Evolutionary conservation across 371 early-diverging fungal genomes (phyloP), one percentile per base, ranked within the genome.

Genomic region (Mortierella sp.): DNA sequence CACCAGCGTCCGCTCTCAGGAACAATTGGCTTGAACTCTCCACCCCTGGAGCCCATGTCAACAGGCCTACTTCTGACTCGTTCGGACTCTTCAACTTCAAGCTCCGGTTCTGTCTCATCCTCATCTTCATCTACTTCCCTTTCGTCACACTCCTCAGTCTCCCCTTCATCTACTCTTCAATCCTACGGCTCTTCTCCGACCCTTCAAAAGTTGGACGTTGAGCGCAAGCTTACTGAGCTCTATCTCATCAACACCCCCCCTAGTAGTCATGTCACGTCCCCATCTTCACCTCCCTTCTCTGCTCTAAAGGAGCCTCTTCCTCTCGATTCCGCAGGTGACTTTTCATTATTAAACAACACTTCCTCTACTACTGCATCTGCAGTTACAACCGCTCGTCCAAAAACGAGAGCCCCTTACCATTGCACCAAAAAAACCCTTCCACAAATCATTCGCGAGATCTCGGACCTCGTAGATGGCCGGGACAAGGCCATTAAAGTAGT

Each of bases 401-500:
- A 48, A 19, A 58, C 67, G 15, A 16, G 59, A 13, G 69, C 69
- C 6, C 69, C 78, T 24, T 66, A 53, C 38, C 78, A 72, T 28
- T 69, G 69, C 47, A 69, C 70, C 21, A 52, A 69, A 13, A 79
- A 75, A 52, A 67, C 83, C 0, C 28, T 66, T 52, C 28, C 63
- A 2, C 79, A 84, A 40, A 69, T 91, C 24, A 69, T 91, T 55
- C 88, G 89, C 57, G 84, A 83, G 65, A 81, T 91, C 53, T 84
- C 90, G 11, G 84, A 85, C 62, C 84, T 86, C 24, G 71, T 88
- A n/a, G 96, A 95, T 71, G 96, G 96, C 24, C 88, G 95, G n/a
- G 96, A 95, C 87, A 95, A 95, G 76, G 83, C 87, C n/a, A 86
- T 96, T 65, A 96, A 96, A 69, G 76, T 90, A n/a, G 72, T 92